phyloP scores from a whole-genome alignment of 192 early-diverging fungal species.

The Allomyces arbusculus region DNA sequence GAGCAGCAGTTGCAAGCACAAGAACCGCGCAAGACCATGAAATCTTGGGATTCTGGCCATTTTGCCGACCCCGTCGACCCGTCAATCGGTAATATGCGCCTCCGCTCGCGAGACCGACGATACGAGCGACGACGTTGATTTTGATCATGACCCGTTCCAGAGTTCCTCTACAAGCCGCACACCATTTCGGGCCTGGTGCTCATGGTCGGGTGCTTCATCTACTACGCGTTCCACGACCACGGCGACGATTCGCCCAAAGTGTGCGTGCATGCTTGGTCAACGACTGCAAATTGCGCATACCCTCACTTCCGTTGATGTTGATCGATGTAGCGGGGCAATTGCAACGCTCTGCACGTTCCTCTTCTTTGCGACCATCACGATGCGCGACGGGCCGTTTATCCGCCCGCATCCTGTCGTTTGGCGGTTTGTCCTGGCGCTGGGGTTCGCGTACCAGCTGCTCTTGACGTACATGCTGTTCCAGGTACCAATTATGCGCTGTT shows the following conservation, averaged over 20 bases:
- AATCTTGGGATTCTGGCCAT: too few species aligned
- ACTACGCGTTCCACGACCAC: conserved; percentile 28
- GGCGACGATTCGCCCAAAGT: conserved; percentile 17
- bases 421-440: conserved; percentile 64
- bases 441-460: conserved; percentile 72
- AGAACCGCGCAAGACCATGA: too few species aligned
- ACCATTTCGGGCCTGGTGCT: conserved; percentile 28
- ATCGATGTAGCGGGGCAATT: conserved; percentile 14
- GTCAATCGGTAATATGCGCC: background rate
- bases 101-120: too few species aligned
- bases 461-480: conserved; percentile 81
- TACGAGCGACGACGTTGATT: background rate
- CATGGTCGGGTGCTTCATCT: conserved; percentile 25
- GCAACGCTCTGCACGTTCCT: conserved; percentile 38
- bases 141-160: background rate
- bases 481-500: conserved; percentile 17
- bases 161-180: conserved; percentile 17
- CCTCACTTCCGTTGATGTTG: background rate
- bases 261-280: conserved; percentile 1
- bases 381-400: conserved; percentile 84
- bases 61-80: background rate
- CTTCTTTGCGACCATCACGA: conserved; percentile 68
- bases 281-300: conserved; percentile 23
- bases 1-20: too few species aligned
- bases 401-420: conserved; percentile 85